These are phyloP conservation scores for Dovyalis caffra DNA, from an alignment of 345 rosid genomes.

Conservation along the genomic window DNA sequence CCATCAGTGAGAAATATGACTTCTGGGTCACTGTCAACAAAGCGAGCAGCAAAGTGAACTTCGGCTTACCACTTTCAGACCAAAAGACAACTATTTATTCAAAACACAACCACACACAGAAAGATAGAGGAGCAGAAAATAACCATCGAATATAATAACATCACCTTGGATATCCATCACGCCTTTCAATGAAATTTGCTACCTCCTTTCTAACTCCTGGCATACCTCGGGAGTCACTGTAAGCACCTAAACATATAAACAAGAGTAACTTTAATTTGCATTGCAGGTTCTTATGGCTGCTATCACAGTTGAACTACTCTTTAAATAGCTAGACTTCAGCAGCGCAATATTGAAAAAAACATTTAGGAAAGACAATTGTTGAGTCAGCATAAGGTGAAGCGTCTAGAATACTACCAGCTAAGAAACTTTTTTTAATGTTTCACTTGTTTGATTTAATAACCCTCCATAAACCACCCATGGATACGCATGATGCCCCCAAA, in stretches of 20 bases:
- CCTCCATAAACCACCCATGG: not conserved
- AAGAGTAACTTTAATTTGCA: constrained; percentile 2
- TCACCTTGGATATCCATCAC: constrained; percentile 98
- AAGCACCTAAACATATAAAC: constrained; percentile 62
- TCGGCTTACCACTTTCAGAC: constrained; percentile 21
- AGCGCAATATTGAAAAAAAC: not conserved
- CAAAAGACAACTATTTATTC: not conserved
- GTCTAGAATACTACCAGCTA: not conserved
- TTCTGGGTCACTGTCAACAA: constrained; percentile 78
- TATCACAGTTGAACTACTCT: not conserved
- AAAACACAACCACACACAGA: not conserved
- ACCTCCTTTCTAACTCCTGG: constrained; percentile 93
- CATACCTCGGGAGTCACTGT: constrained; percentile 94
- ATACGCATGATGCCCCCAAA: not conserved
- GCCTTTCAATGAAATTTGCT: constrained; percentile 85
- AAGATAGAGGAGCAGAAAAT: not conserved
- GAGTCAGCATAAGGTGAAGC: not conserved
- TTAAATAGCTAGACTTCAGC: not conserved
- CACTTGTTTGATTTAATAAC: not conserved
- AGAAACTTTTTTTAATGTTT: not conserved
- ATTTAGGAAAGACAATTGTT: not conserved
- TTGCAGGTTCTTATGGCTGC: not conserved
- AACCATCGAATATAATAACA: constrained; percentile 17
- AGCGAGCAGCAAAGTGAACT: constrained; percentile 23
- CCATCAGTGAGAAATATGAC: constrained; percentile 96